Base-by-base conservation (phyloP, 371 early-diverging fungal genomes). In the Apophysomyces trapeziformis region DNA sequence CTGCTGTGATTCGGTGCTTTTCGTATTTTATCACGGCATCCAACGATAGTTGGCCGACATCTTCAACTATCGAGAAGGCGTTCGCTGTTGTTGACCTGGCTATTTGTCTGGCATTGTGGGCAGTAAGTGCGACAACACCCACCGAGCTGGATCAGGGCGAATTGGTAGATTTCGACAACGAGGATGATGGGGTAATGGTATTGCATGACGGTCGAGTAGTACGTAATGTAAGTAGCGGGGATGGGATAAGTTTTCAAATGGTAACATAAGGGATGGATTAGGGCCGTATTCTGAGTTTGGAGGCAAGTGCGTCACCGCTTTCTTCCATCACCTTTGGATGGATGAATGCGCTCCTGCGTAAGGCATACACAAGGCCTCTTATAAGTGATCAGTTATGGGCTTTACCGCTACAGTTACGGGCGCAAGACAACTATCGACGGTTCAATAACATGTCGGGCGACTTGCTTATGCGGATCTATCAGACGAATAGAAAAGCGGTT, bases 301-400 rank as follows among this genome's bases (percentile, higher is more conserved):
- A 90, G 65, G 76, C 78, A 35, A 84, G 76, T 26, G 90, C 93
- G 12, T 89, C 90, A 4, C 67, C 87, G 1, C 66, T 89, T 14
- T 87, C 91, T 16, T 76, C 82, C 5, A 67, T 90, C 43, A 85
- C 88, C n/a, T 93, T 93, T 66, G 80, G 82, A 5, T 95, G 95
- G 95, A 83, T 91, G 69, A 90, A 90, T 63, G 81, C 89, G 0
- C 74, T 96, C 63, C 79, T 94, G 46, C 68, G 73, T 39, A 77
- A 82, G 7, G 92, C 90, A 18, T 85, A 83, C 69, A 79, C 69
- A 54, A 78, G 77, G 1, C 78, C 84, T 1, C 75, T 93, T 14
- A 86, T 79, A 59, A 73, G 80, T 2, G 81, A 74, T 4, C 89
- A 92, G 46, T 66, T 96, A 14, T 94, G 92, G 89, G 86, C 89